Percentiles rank a stretch among this genome's conserved stretches.
Evolutionary conservation across 306 rosid species (phyloP).

Genomic region (Sicyos edulis): DNA sequence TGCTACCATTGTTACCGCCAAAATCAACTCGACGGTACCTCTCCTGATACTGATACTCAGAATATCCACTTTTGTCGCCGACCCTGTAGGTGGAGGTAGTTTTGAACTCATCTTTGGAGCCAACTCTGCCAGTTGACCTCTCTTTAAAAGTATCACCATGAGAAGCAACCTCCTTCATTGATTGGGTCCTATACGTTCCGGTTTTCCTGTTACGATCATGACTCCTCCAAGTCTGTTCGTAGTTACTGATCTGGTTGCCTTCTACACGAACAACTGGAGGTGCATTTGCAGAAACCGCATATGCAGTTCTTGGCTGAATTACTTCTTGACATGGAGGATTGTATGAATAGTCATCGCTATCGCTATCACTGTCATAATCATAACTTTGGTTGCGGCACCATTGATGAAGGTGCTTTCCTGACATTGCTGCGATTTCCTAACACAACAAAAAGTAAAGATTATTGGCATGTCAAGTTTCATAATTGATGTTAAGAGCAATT

Average conservation of each 20-base stretch:
- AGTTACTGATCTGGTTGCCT: background rate
- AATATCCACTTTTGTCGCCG: constrained; percentile 10
- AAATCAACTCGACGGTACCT: constrained; percentile 2
- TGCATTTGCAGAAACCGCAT: no score
- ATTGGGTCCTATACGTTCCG: background rate
- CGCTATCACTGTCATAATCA: background rate
- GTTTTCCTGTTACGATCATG: background rate
- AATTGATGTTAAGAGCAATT: background rate
- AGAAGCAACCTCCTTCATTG: background rate
- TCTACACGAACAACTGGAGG: no score
- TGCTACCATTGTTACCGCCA: background rate
- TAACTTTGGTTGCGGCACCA: background rate
- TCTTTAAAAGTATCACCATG: constrained; percentile 10
- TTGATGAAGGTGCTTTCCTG: background rate
- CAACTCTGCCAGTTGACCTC: constrained; percentile 14
- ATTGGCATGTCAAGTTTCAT: background rate
- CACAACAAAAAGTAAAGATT: background rate
- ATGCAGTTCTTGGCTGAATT: background rate
- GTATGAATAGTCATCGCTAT: background rate
- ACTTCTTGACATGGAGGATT: background rate
- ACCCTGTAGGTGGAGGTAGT: constrained; percentile 15
- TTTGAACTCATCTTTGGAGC: constrained; percentile 7
- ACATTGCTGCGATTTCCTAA: background rate
- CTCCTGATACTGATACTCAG: constrained; percentile 13
- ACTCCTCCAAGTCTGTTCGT: constrained; percentile 4